Conservation (phyloP, 1,284 basidiomycete species). For the Boletellus dicymbophilus region DNA sequence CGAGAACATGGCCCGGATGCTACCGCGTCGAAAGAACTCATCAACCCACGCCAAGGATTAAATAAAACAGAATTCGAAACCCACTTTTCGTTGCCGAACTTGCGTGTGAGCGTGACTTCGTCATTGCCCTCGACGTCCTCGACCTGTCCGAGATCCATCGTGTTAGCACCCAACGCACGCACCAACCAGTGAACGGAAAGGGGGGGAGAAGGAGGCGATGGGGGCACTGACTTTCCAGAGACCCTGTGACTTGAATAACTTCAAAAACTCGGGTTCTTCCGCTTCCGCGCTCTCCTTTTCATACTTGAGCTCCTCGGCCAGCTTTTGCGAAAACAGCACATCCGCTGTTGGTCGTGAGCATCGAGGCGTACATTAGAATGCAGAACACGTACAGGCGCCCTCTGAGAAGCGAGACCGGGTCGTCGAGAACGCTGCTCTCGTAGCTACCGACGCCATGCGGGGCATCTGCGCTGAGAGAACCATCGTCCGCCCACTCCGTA, state of each 20-base stretch:
- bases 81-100: conserved; percentile 91
- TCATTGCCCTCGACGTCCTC: conserved; percentile 76
- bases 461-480: conserved; percentile 22
- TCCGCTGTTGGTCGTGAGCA: conserved; percentile 76
- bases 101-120: conserved; percentile 80
- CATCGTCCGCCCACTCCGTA: conserved; percentile 22
- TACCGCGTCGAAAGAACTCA: conserved; percentile 33
- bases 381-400: conserved; percentile 53
- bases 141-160: conserved; percentile 50
- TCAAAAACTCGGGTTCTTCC: conserved; percentile 76
- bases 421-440: conserved; percentile 59
- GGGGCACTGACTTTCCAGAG: conserved; percentile 65
- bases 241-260: conserved; percentile 72
- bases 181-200: too few relatives aligned
- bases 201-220: not conserved
- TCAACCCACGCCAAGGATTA: too few relatives aligned
- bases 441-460: conserved; percentile 27
- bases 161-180: not conserved
- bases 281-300: conserved; percentile 67
- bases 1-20: conserved; percentile 82
- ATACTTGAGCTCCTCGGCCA: conserved; percentile 84
- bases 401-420: conserved; percentile 56
- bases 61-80: too few relatives aligned
- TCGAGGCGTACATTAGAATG: not conserved
- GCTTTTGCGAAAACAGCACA: conserved; percentile 70